These are phyloP conservation scores for Arthrobotrys pseudoclavata DNA, from an alignment of 2,329 filamentous ascomycete species.

Conservation along the genomic window DNA sequence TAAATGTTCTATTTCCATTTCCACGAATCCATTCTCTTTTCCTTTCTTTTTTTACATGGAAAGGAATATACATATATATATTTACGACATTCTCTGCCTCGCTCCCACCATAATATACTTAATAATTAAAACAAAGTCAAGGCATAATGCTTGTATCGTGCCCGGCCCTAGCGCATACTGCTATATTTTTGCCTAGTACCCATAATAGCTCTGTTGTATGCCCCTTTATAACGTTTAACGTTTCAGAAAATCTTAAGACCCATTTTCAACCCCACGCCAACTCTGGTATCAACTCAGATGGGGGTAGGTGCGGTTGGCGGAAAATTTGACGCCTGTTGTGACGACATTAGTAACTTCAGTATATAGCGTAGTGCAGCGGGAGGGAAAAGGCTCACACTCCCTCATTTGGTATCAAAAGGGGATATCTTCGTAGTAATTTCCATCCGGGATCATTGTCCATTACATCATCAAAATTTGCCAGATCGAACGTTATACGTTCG, in stretches of 20 bases:
- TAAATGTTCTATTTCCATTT: no score
- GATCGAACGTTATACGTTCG: not conserved
- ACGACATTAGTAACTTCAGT: not conserved
- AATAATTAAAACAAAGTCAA: no score
- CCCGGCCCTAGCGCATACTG: no score
- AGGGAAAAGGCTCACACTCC: not conserved
- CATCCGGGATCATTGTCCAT: not conserved
- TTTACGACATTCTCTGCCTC: no score
- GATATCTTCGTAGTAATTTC: slow-evolving; percentile 3
- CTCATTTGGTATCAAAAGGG: not conserved
- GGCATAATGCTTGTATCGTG: no score
- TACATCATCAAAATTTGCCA: not conserved
- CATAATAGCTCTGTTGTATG: no score
- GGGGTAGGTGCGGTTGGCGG: not conserved
- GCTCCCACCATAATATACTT: no score
- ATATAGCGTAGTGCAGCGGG: not conserved
- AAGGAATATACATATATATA: no score
- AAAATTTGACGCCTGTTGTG: not conserved
- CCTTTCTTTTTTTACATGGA: no score
- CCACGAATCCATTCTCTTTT: no score
- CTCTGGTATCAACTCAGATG: not conserved
- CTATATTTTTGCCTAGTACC: no score
- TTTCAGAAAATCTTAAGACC: not conserved
- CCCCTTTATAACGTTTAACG: no score
- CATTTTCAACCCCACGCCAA: not conserved